Base-by-base conservation (phyloP, 1,284 basidiomycete genomes). In the Crepidotus sp. region DNA sequence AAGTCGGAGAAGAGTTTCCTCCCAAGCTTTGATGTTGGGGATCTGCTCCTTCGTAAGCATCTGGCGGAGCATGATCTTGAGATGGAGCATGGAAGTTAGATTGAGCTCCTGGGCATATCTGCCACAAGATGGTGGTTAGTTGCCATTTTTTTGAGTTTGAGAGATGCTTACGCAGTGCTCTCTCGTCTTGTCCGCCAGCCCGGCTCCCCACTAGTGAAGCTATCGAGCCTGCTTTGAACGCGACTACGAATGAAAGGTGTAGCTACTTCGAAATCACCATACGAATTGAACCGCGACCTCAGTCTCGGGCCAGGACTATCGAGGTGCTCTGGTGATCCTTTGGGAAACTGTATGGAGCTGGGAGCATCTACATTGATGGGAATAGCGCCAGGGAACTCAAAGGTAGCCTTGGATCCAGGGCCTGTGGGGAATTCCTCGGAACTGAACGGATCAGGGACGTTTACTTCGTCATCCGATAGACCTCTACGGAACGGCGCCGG, bases 41-140 rank as follows among this genome's bases (percentile, higher is more conserved):
- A 96, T 82, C 33, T 75, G 64, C 55, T 87, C 85, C 21, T 70
- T 76, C 2, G 74, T 77, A n/a, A 89, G 73, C 85, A 89, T 75
- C 65, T 98, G 94, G 7, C 81, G 75, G 13, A 98, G 69, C 84
- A 97, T 92, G 45, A 81, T 73, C 42, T 87, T 82, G 44, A 95
- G 76, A 63, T 95, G 89, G 53, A 76, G 75, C 77, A 93, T 85
- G 10, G 90, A 93, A 10, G 82, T 80, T 3, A 83, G 68, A 54
- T 90, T 89, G 18, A 94, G 73, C 57, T 91, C 82, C 57, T 88
- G 77, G 4, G 81, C 83, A 55, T 85, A 87, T 31, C 83, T 87
- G 51, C 36, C 40, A 7, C 3, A 17, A 48, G 25, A 48, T 27
- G 34, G 15, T 22, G 11, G n/a, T 19, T 13, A 25, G 44, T 33